Percentiles rank a stretch among this genome's conserved stretches.
Evolutionary conservation across 768 basidiomycete genomes (phyloP).

Genomic region (Kwoniella botswanensis): DNA sequence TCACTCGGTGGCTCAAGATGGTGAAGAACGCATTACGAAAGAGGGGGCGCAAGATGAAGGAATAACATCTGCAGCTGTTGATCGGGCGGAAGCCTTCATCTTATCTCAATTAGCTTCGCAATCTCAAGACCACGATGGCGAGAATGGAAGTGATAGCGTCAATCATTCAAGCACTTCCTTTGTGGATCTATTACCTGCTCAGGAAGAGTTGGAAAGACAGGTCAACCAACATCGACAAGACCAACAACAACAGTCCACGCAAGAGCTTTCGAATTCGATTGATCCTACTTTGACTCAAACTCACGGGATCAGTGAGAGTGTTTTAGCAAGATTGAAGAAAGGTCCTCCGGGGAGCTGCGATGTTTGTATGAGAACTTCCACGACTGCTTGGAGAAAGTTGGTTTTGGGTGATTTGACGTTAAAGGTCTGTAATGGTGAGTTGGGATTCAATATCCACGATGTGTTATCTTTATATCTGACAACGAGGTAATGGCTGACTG

Average conservation of each 20-base stretch:
- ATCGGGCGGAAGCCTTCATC: slow-evolving; percentile 22
- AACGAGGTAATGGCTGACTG: neutral
- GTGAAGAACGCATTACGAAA: neutral
- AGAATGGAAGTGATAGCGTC: neutral
- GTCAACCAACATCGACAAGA: slow-evolving; percentile 4
- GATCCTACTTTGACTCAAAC: neutral
- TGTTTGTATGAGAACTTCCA: slow-evolving; percentile 48
- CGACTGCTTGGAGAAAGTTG: slow-evolving; percentile 50
- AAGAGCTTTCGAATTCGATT: neutral
- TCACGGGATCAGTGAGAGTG: slow-evolving; percentile 6
- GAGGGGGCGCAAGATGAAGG: neutral
- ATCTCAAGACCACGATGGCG: neutral
- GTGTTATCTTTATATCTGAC: neutral
- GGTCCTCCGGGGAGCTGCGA: slow-evolving; percentile 51
- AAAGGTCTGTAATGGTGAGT: slow-evolving; percentile 53
- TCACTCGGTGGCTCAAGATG: neutral
- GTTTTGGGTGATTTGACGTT: slow-evolving; percentile 29
- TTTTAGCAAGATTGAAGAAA: slow-evolving; percentile 39
- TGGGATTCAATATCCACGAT: neutral
- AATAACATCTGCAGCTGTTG: slow-evolving; percentile 14
- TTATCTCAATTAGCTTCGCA: slow-evolving; percentile 23
- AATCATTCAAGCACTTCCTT: slow-evolving; percentile 18
- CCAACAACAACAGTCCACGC: neutral
- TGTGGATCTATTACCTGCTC: slow-evolving; percentile 33
- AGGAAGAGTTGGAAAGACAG: slow-evolving; percentile 26